Conservation (phyloP, 2,329 filamentous ascomycete genomes). For the Aspergillus sclerotialis region DNA sequence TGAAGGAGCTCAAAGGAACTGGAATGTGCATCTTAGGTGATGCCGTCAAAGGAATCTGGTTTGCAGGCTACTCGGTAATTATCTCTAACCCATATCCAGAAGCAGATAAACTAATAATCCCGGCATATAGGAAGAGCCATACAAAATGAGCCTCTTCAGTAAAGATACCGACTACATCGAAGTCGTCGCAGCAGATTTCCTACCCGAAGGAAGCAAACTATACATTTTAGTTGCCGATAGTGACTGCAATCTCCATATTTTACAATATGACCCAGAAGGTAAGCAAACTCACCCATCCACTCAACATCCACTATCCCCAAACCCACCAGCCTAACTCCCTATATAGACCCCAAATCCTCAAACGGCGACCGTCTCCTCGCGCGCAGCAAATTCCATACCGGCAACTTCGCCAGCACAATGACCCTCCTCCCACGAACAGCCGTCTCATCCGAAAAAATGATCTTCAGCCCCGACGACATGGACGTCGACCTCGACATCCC, state of each 20-base stretch:
- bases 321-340: too few species aligned
- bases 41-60: slow-evolving; percentile 90
- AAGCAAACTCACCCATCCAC: too few species aligned
- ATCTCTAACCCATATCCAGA: not conserved
- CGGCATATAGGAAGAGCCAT: slow-evolving; percentile 68
- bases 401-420: slow-evolving; percentile 68
- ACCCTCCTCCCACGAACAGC: slow-evolving; percentile 66
- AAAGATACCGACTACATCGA: slow-evolving; percentile 76
- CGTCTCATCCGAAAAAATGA: slow-evolving; percentile 34
- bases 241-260: slow-evolving; percentile 76
- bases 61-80: slow-evolving; percentile 74
- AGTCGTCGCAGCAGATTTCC: slow-evolving; percentile 74
- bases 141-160: slow-evolving; percentile 87
- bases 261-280: slow-evolving; percentile 95
- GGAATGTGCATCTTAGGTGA: slow-evolving; percentile 85
- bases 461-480: slow-evolving; percentile 32
- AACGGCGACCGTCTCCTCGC: slow-evolving; percentile 82
- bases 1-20: slow-evolving; percentile 74
- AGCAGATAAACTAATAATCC: slow-evolving; percentile 3
- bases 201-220: slow-evolving; percentile 77
- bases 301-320: too few species aligned
- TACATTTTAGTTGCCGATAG: slow-evolving; percentile 78
- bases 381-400: slow-evolving; percentile 79
- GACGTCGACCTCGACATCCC: slow-evolving; percentile 26
- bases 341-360: slow-evolving; percentile 88